Conservation (phyloP, 371 early-diverging fungal genomes). For the Mortierella sp. region DNA sequence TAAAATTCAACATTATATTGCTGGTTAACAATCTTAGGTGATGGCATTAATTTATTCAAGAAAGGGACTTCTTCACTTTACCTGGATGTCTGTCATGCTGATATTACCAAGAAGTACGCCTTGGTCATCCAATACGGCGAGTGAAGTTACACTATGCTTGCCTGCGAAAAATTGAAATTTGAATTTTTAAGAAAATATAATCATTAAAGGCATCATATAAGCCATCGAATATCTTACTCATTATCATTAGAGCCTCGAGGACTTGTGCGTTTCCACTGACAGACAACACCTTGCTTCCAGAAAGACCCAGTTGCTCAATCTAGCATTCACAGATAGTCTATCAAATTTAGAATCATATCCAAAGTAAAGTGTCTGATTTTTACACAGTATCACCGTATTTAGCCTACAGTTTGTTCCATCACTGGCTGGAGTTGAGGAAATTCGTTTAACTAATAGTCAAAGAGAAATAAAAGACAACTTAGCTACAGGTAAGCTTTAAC, state of each 20-base stretch:
- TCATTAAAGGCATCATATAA: not conserved
- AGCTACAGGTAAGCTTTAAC: not conserved
- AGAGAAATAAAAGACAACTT: not conserved
- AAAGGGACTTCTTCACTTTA: conserved; percentile 14
- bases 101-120: conserved; percentile 77
- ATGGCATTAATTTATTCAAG: no score
- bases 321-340: not conserved
- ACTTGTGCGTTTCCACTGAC: conserved; percentile 58
- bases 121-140: conserved; percentile 70
- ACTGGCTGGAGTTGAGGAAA: conserved; percentile 46
- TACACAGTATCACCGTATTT: not conserved
- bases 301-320: conserved; percentile 33
- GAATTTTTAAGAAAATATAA: not conserved
- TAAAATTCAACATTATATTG: no score
- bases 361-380: not conserved
- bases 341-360: not conserved
- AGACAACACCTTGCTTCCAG: conserved; percentile 64
- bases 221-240: conserved; percentile 60
- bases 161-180: conserved; percentile 42
- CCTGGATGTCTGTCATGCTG: conserved; percentile 80
- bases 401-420: conserved; percentile 47
- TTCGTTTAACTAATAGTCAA: conserved; percentile 40
- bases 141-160: conserved; percentile 69
- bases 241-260: conserved; percentile 67
- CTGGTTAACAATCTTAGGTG: no score